A percentile compares a stretch with the other conserved stretches of the same genome.
phyloP scores from a whole-genome alignment of 2,329 filamentous ascomycete genomes.

The Ceratocystis diversiconidia region DNA sequence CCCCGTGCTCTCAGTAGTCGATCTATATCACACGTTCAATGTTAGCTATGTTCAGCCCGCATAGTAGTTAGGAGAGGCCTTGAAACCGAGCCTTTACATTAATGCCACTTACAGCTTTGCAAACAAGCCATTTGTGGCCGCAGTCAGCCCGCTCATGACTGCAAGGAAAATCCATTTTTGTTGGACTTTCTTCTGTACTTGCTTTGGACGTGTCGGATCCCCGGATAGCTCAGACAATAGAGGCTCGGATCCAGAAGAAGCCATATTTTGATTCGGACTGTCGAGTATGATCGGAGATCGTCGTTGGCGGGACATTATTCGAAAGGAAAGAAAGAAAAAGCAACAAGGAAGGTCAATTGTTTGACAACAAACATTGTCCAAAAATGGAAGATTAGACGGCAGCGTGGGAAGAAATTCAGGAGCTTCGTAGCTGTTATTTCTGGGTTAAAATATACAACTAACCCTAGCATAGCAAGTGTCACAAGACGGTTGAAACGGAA shows the following conservation, averaged over 20 bases:
- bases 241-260: slow-evolving; percentile 6
- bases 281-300: neutral
- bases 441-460: neutral
- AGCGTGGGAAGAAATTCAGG: no score
- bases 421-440: no score
- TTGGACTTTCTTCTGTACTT: neutral
- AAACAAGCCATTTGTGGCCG: slow-evolving; percentile 70
- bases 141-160: slow-evolving; percentile 60
- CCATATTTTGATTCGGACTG: neutral
- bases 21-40: slow-evolving; percentile 26
- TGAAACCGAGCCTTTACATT: neutral
- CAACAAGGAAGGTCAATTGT: no score
- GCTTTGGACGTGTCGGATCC: slow-evolving; percentile 8
- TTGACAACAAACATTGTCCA: no score
- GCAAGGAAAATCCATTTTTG: slow-evolving; percentile 53
- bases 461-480: neutral
- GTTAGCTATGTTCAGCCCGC: neutral
- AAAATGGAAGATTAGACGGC: no score
- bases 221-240: slow-evolving; percentile 23
- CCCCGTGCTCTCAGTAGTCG: slow-evolving; percentile 41
- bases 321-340: slow-evolving; percentile 18
- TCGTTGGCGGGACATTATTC: neutral
- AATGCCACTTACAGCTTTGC: slow-evolving; percentile 54
- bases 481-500: neutral
- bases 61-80: neutral